These are phyloP conservation scores for Candida ortonii DNA, from an alignment of 805 yeast genomes.

Conservation along the genomic window DNA sequence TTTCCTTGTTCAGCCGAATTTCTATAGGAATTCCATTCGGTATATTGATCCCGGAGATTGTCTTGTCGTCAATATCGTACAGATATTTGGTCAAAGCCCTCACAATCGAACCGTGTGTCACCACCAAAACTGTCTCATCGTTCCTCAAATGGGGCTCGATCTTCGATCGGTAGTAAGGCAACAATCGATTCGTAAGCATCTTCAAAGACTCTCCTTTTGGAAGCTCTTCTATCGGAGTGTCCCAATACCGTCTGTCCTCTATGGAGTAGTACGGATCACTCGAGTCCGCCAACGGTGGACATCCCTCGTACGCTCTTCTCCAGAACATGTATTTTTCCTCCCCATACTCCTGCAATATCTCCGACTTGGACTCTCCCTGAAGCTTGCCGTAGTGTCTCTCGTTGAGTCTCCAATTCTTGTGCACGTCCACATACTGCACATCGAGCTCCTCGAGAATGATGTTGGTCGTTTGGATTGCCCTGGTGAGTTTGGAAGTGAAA, in stretches of 20 bases:
- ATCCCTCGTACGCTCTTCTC: conserved; percentile 77
- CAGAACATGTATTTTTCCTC: conserved; percentile 70
- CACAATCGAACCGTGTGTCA: conserved; percentile 81
- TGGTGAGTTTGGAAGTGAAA: conserved; percentile 66
- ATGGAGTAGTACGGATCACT: conserved; percentile 38
- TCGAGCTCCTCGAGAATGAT: conserved; percentile 58
- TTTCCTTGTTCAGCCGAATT: conserved; percentile 52
- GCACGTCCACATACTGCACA: conserved; percentile 45
- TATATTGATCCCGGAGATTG: conserved; percentile 69
- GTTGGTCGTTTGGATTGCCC: conserved; percentile 74
- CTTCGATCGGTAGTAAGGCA: conserved; percentile 57
- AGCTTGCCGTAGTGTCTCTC: conserved; percentile 83
- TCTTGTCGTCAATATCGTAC: conserved; percentile 62
- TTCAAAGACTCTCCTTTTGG: conserved; percentile 74
- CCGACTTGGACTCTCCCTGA: conserved; percentile 75
- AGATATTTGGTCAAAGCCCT: conserved; percentile 70
- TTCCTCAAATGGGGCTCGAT: conserved; percentile 45
- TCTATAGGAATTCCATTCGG: conserved; percentile 84
- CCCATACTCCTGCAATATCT: conserved; percentile 63
- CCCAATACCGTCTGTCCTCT: conserved; percentile 40
- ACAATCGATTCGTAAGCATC: conserved; percentile 66
- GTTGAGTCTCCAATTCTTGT: conserved; percentile 75
- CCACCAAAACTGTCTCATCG: conserved; percentile 59
- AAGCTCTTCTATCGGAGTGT: conserved; percentile 44
- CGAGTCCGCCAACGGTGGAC: conserved; percentile 50